These are phyloP conservation scores for Suhomyces coccinellae DNA, from an alignment of 1,139 yeast species.

Conservation along the genomic window DNA sequence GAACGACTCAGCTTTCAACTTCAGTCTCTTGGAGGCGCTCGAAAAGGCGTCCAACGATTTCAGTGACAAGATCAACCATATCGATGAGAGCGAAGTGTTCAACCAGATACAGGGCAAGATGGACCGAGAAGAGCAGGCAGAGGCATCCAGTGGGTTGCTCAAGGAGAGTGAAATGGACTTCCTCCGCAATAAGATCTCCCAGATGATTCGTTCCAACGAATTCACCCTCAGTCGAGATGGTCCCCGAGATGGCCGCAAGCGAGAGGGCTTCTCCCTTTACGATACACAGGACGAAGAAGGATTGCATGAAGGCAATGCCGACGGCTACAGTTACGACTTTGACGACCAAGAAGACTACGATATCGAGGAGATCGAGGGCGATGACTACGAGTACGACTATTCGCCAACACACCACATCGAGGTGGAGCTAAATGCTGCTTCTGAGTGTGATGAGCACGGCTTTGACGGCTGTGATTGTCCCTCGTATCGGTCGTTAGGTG, in stretches of 20 bases:
- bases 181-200: constrained; percentile 31
- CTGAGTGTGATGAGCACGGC: constrained; percentile 37
- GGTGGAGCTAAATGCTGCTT: constrained; percentile 39
- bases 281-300: constrained; percentile 47
- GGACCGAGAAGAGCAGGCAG: constrained; percentile 5
- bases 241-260: constrained; percentile 5
- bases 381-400: constrained; percentile 27
- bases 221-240: constrained; percentile 10
- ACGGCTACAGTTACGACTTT: constrained; percentile 20
- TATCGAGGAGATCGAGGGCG: constrained; percentile 35
- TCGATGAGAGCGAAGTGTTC: constrained; percentile 13
- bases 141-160: constrained; percentile 18
- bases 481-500: constrained; percentile 19
- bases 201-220: constrained; percentile 22
- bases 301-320: constrained; percentile 34
- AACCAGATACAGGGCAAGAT: constrained; percentile 8
- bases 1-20: constrained; percentile 30
- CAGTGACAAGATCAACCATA: constrained; percentile 16
- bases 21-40: constrained; percentile 34
- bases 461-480: constrained; percentile 35
- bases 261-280: constrained; percentile 39
- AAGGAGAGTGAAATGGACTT: constrained; percentile 37
- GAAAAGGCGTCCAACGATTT: constrained; percentile 28
- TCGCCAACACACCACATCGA: constrained; percentile 42
- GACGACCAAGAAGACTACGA: constrained; percentile 41